Conservation (phyloP, 352 stramenopile species). For the Phytophthora hibernalis region DNA sequence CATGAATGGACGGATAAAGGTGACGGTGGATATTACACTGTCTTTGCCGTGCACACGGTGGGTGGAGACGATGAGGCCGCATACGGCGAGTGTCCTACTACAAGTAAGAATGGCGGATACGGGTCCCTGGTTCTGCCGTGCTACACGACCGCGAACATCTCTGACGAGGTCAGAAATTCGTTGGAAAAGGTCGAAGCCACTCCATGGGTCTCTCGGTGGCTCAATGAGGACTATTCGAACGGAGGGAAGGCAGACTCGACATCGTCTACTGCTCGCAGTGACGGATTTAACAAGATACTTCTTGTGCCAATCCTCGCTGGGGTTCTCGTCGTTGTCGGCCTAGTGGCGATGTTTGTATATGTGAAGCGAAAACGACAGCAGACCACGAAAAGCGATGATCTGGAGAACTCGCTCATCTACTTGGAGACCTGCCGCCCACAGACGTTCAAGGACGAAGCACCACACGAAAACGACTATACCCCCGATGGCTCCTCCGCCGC, state of each 20-base stretch:
- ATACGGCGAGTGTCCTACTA: conserved; percentile 18
- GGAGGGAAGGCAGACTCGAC: neutral
- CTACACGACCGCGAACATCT: conserved; percentile 6
- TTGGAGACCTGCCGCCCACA: neutral
- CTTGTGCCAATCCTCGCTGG: conserved; percentile 30
- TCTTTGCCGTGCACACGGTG: conserved; percentile 33
- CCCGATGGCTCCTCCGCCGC: neutral
- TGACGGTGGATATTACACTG: conserved; percentile 14
- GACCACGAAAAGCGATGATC: conserved; percentile 4
- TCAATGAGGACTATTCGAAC: conserved; percentile 12
- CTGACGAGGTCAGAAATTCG: neutral
- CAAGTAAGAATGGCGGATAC: conserved; percentile 15
- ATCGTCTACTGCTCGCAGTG: neutral
- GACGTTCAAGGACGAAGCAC: conserved; percentile 4
- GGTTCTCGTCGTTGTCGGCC: conserved; percentile 15
- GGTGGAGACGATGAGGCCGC: conserved; percentile 6
- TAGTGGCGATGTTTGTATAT: conserved; percentile 16
- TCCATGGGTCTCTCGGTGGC: conserved; percentile 27
- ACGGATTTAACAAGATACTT: conserved; percentile 15
- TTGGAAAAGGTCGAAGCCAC: conserved; percentile 16
- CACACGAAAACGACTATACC: neutral
- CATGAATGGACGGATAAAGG: conserved; percentile 28
- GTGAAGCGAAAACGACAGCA: conserved; percentile 20
- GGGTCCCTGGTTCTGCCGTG: conserved; percentile 34
- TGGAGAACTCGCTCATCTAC: conserved; percentile 19